A percentile compares a stretch with the other conserved stretches of the same genome.
These are phyloP conservation scores for Stagonosporopsis rhizophila DNA, from an alignment of 2,329 filamentous ascomycete genomes.

Conservation along the genomic window DNA sequence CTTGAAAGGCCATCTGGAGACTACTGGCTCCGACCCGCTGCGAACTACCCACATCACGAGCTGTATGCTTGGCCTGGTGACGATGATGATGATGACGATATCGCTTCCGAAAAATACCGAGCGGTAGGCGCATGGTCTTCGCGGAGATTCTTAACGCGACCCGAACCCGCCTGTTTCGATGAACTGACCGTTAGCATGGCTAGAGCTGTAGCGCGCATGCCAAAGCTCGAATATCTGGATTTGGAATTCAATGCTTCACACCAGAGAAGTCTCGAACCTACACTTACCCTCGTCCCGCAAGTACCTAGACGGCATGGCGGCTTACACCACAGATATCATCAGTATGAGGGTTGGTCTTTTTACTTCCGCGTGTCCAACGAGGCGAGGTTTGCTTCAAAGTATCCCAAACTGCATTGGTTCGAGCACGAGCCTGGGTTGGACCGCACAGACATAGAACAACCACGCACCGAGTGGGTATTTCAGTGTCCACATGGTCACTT, in stretches of 20 bases:
- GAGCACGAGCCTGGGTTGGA: conserved; percentile 31
- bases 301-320: no score
- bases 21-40: neutral
- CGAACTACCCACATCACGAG: neutral
- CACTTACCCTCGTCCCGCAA: no score
- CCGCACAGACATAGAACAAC: conserved; percentile 28
- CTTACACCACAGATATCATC: neutral
- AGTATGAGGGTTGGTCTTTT: conserved; percentile 1
- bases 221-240: neutral
- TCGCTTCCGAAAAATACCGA: neutral
- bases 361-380: neutral
- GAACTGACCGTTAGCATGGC: neutral
- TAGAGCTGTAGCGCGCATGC: neutral
- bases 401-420: neutral
- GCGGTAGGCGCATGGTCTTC: neutral
- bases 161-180: neutral
- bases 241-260: conserved; percentile 4
- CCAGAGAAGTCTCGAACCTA: neutral
- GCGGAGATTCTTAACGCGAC: neutral
- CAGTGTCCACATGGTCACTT: neutral
- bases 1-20: conserved; percentile 1
- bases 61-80: neutral
- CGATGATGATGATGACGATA: neutral
- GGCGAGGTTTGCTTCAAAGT: neutral
- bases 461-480: conserved; percentile 9